Evolutionary conservation across 345 rosid genomes (phyloP).

Genomic region (Erodium maritimum): DNA sequence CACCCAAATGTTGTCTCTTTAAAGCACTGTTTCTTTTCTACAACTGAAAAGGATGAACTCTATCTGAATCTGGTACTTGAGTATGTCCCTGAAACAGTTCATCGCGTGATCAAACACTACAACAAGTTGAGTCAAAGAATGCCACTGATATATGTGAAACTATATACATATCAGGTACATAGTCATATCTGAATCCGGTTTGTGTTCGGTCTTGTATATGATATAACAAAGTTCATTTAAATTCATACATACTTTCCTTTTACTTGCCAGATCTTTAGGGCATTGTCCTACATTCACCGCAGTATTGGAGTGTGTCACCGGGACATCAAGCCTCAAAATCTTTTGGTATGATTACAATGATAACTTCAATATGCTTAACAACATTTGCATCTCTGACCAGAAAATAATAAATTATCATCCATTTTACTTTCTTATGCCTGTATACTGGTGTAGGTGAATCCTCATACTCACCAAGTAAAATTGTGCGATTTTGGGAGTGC

Average conservation of each 20-base stretch:
- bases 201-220: too few relatives aligned
- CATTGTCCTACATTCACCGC: too few relatives aligned
- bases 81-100: slow-evolving; percentile 89
- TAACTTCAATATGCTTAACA: too few relatives aligned
- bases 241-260: neutral
- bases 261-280: too few relatives aligned
- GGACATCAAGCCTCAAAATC: too few relatives aligned
- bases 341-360: too few relatives aligned
- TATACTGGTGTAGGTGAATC: slow-evolving; percentile 75
- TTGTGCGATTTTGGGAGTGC: slow-evolving; percentile 96
- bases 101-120: slow-evolving; percentile 85
- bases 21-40: slow-evolving; percentile 96
- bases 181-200: too few relatives aligned
- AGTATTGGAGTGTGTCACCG: too few relatives aligned
- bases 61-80: slow-evolving; percentile 95
- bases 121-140: slow-evolving; percentile 80
- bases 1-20: slow-evolving; percentile 81
- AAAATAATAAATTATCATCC: neutral
- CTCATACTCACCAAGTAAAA: slow-evolving; percentile 96
- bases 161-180: slow-evolving; percentile 79
- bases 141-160: too few relatives aligned
- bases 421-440: slow-evolving; percentile 2
- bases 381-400: neutral
- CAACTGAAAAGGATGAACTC: slow-evolving; percentile 89
- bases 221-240: too few relatives aligned